Evolutionary conservation across 73 alveolate genomes (phyloP), one percentile per base, ranked within the genome.

Genomic region (Paramecium bursaria): DNA sequence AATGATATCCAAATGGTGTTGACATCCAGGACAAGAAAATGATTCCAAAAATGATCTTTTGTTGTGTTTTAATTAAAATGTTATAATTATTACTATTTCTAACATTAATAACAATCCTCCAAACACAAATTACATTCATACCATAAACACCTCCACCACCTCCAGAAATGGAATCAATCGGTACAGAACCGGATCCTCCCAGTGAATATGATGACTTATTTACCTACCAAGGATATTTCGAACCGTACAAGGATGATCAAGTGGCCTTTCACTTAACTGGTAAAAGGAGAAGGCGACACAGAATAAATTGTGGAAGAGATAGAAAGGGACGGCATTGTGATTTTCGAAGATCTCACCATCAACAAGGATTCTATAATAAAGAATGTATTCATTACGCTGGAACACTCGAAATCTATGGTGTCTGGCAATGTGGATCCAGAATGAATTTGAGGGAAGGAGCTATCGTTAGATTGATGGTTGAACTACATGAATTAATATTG

Each of bases 251-350:
- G 17, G 82, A 67, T 35, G 82, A 67, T 67, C 60, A 39, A 17
- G 60, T 39, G 17, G 82, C 82, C 2, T 67, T 67, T 67, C 33
- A 39, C 60, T 39, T 67, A 21, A 67, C 33, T 67, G 82, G 82
- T 17, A 67, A 67, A 47, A 67, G 82, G 44, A 31, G 82, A 47
- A 67, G 44, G 44, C 26, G 82, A 67, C 82, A 67, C 11, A 31
- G 82, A 67, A 57, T 67, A 3, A 67, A 67, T 67, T 67, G 82
- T 67, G 82, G 82, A 14, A 67, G 82, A 22, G 82, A 67, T 67
- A 67, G 82, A 42, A 67, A 67, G 50, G 82, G 82, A 14, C n/a
- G 82, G n/a, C 33, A 67, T 67, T 67, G 82, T 15, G 82, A 67
- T 67, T 67, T 67, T 42, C 15, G 57, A 39, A 1, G 82, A 67